Evolutionary conservation across 2,329 filamentous ascomycete genomes (phyloP).

Genomic region (Xylaria sp.): DNA sequence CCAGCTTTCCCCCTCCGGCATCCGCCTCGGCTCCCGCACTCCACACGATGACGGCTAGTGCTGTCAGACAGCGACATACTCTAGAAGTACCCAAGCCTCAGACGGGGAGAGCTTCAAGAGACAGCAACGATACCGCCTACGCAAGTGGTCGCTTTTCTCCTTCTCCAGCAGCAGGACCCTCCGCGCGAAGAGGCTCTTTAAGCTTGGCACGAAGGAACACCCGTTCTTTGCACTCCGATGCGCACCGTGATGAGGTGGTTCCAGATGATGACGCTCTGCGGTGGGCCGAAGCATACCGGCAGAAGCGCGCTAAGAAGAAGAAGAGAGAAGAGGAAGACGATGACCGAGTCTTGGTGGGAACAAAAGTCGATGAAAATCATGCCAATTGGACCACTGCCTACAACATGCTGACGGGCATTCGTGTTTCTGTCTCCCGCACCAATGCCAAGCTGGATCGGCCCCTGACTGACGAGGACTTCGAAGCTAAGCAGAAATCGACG

Average conservation of each 20-base stretch:
- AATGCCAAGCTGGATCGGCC: slow-evolving; percentile 96
- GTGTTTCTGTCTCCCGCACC: slow-evolving; percentile 93
- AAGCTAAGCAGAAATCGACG: slow-evolving; percentile 95
- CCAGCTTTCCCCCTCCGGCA: slow-evolving; percentile 61
- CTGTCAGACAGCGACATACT: slow-evolving; percentile 84
- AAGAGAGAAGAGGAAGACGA: slow-evolving; percentile 90
- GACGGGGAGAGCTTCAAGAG: slow-evolving; percentile 76
- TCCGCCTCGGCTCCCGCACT: slow-evolving; percentile 60
- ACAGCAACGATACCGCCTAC: slow-evolving; percentile 73
- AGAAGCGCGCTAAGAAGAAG: slow-evolving; percentile 90
- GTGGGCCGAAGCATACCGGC: slow-evolving; percentile 92
- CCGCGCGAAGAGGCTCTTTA: slow-evolving; percentile 81
- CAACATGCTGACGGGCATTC: slow-evolving; percentile 99
- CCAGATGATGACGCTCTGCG: slow-evolving; percentile 91
- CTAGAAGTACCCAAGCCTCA: slow-evolving; percentile 82
- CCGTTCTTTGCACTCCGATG: slow-evolving; percentile 85
- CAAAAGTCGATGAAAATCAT: slow-evolving; percentile 96
- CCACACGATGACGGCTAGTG: slow-evolving; percentile 61
- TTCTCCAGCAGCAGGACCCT: slow-evolving; percentile 64
- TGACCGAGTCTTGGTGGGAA: slow-evolving; percentile 93
- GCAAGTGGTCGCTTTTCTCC: slow-evolving; percentile 87
- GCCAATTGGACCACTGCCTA: slow-evolving; percentile 98
- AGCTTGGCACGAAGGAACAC: slow-evolving; percentile 84
- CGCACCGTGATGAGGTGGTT: slow-evolving; percentile 82
- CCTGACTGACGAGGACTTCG: slow-evolving; percentile 90